Conservation (phyloP, 805 yeast genomes). For the Yamadazyma philogaea region DNA sequence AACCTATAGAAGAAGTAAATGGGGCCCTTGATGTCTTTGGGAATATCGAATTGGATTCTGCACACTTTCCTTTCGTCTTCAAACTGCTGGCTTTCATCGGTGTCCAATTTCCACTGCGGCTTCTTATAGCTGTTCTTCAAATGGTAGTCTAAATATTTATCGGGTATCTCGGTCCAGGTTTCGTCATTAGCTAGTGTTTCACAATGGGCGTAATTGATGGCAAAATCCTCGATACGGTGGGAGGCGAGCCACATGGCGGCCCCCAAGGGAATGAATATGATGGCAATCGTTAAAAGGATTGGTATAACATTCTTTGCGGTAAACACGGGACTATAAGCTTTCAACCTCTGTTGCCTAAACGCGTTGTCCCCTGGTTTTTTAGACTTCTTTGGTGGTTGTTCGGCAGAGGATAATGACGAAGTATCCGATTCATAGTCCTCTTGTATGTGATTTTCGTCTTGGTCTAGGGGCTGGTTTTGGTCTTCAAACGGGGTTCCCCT, state of each 20-base stretch:
- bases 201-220: slow-evolving; percentile 42
- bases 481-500: neutral
- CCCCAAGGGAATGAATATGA: slow-evolving; percentile 42
- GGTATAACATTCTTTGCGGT: slow-evolving; percentile 44
- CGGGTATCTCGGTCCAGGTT: slow-evolving; percentile 36
- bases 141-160: slow-evolving; percentile 39
- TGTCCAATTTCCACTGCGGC: slow-evolving; percentile 37
- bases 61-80: slow-evolving; percentile 50
- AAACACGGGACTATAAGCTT: slow-evolving; percentile 47
- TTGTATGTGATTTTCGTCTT: neutral
- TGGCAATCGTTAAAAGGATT: slow-evolving; percentile 34
- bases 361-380: slow-evolving; percentile 64
- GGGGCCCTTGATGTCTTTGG: slow-evolving; percentile 35
- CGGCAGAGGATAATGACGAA: slow-evolving; percentile 33
- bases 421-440: slow-evolving; percentile 4
- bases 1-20: slow-evolving; percentile 41
- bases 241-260: slow-evolving; percentile 49
- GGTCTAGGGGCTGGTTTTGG: neutral
- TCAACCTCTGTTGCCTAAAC: slow-evolving; percentile 54
- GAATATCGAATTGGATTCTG: slow-evolving; percentile 37
- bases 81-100: slow-evolving; percentile 42
- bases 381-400: slow-evolving; percentile 42
- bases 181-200: slow-evolving; percentile 31
- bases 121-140: slow-evolving; percentile 14
- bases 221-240: slow-evolving; percentile 34